Evolutionary conservation across 2,329 filamentous ascomycete species (phyloP), one percentile per base, ranked within the genome.

Genomic region (Zymoseptoria brevis): DNA sequence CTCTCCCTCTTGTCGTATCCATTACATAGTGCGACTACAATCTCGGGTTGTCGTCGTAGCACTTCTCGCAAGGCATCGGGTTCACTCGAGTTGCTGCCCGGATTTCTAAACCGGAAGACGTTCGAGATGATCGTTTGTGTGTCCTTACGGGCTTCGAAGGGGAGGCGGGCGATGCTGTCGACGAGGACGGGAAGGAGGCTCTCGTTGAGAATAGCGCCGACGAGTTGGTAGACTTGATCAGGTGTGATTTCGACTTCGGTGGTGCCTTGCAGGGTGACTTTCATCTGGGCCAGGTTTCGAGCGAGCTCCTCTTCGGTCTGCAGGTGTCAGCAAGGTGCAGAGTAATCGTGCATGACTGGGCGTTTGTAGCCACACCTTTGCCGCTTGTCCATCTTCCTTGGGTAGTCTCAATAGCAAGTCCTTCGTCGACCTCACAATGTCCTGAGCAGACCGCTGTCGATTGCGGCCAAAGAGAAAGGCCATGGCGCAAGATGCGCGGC

Each of bases 71-170:
- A 81, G 24, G 94, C 91, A 55, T 92, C 84, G 0, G 91, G 90
- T 62, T 95, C 90, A 65, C 83, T 80, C 19, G 86, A 84, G 1
- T 82, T 83, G 50, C 82, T 83, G 50, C 76, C 75, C 9, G 84
- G 80, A 5, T 88, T 88, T 64, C 89, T 89, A 79, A 94, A 96
- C 65, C 92, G 89, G 73, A 96, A 90, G 66, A 95, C 88, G 74
- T 93, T 94, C 49, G 91, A 96, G 77, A 97, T 94, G 72, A 96
- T 94, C 63, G 94, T 89, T 73, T 96, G 93, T 11, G 90, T 89
- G 72, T 96, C 93, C 79, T 96, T 97, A 70, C 93, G 87, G 45
- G 92, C 90, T 78, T 99, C 94, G 78, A 99, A 99, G 0, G 93
- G 91, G 4, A 99, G 83, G 55, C 87, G 84, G 75, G 90, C 86